A percentile compares a stretch with the other conserved stretches of the same genome.
Conservation (phyloP, 225 moss, liverwort and hornwort genomes). For the Pseudisothecium myosuroides region DNA sequence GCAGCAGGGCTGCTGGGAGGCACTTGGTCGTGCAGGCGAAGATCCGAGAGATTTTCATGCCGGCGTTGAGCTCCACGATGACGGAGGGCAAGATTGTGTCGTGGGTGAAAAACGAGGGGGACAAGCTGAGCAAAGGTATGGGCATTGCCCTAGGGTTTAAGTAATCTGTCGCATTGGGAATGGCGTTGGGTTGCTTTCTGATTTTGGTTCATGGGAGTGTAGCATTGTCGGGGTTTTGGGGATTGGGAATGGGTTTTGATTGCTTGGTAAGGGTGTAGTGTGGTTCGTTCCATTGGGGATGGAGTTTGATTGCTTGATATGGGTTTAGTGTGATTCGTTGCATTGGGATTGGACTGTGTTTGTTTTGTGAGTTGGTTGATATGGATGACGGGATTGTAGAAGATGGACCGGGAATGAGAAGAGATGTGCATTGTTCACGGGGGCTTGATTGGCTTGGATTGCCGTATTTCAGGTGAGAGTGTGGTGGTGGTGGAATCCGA, state of each 20-base stretch:
- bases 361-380: neutral
- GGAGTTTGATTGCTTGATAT: neutral
- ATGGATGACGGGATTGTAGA: neutral
- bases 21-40: conserved; percentile 53
- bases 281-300: neutral
- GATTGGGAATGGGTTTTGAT: neutral
- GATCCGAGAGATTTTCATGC: conserved; percentile 99
- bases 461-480: conserved; percentile 51
- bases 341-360: neutral
- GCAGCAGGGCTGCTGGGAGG: neutral
- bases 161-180: neutral
- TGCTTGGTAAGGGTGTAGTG: neutral
- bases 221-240: neutral
- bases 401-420: neutral
- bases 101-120: conserved; percentile 96
- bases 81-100: conserved; percentile 99
- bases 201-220: neutral
- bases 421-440: neutral
- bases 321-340: neutral
- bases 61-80: conserved; percentile 97
- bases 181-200: neutral
- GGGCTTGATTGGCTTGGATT: neutral
- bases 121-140: conserved; percentile 85
- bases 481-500: conserved; percentile 99
- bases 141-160: neutral